phyloP scores from a whole-genome alignment of 2,329 filamentous ascomycete species.

The Colletotrichum truncatum region DNA sequence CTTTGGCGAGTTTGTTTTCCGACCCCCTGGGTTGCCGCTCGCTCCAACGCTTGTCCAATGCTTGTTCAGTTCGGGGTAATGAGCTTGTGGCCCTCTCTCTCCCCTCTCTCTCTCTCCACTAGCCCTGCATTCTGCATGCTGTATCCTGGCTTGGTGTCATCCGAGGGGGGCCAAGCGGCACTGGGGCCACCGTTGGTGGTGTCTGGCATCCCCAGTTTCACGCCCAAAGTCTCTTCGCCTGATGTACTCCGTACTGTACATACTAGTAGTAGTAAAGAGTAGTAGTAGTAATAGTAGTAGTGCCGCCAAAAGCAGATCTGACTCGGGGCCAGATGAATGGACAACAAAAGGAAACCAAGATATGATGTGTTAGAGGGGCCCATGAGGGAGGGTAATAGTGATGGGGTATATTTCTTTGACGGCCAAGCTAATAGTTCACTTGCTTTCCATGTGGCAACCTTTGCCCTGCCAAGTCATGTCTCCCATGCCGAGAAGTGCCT shows the following conservation, averaged over 20 bases:
- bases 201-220: slow-evolving; percentile 3
- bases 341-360: too few relatives aligned
- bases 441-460: too few relatives aligned
- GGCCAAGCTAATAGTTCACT: too few relatives aligned
- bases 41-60: neutral
- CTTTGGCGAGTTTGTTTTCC: neutral
- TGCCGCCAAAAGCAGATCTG: too few relatives aligned
- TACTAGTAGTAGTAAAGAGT: too few relatives aligned
- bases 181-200: slow-evolving; percentile 1
- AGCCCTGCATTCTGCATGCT: slow-evolving; percentile 1
- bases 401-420: too few relatives aligned
- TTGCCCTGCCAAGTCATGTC: slow-evolving; percentile 12
- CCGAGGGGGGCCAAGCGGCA: neutral
- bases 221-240: slow-evolving; percentile 9
- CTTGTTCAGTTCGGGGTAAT: neutral
- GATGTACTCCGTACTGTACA: too few relatives aligned
- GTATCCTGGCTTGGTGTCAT: neutral
- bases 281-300: too few relatives aligned
- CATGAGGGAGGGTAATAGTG: too few relatives aligned
- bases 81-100: too few relatives aligned
- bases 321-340: too few relatives aligned
- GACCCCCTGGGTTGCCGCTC: neutral
- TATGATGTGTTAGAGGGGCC: too few relatives aligned
- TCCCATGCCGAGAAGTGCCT: slow-evolving; percentile 19
- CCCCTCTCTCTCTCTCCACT: neutral